Percentiles rank a stretch among this genome's conserved stretches.
These are phyloP conservation scores for Pelomyxa schiedti DNA, from an alignment of 78 protist species.

Conservation along the genomic window DNA sequence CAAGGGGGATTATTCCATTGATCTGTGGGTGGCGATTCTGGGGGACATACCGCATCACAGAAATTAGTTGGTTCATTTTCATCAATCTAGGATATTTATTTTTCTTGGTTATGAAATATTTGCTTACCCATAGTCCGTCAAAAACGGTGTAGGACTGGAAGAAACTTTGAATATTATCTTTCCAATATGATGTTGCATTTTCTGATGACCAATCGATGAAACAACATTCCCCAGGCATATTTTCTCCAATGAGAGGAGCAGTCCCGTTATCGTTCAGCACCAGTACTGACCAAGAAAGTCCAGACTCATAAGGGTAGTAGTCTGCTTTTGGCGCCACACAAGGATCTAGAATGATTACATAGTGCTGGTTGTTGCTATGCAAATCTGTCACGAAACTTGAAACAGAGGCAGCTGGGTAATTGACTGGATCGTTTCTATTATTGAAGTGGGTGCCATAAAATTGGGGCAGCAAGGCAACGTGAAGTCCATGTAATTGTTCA, in stretches of 20 bases:
- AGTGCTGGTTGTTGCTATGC: constrained; percentile 9
- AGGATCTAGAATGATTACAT: constrained; percentile 31
- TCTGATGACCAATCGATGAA: constrained; percentile 32
- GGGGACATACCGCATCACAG: neutral
- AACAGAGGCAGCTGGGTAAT: too few relatives aligned
- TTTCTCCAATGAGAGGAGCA: too few relatives aligned
- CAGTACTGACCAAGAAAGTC: too few relatives aligned
- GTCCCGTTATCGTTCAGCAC: too few relatives aligned
- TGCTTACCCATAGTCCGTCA: too few relatives aligned
- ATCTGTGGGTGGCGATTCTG: too few relatives aligned
- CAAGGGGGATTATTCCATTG: too few relatives aligned
- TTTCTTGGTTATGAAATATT: too few relatives aligned
- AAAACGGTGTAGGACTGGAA: neutral
- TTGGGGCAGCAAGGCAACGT: too few relatives aligned
- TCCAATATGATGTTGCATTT: constrained; percentile 16
- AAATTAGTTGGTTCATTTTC: constrained; percentile 33
- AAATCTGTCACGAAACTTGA: constrained; percentile 7
- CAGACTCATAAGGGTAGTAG: constrained; percentile 15
- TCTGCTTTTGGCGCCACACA: constrained; percentile 3
- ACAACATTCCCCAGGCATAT: constrained; percentile 4
- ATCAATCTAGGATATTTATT: constrained; percentile 63
- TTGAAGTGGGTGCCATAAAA: too few relatives aligned
- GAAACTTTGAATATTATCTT: neutral
- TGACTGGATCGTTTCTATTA: too few relatives aligned
- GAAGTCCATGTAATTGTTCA: too few relatives aligned